Conservation (phyloP, 2,329 filamentous ascomycete species). For the Alternaria metachromatica region DNA sequence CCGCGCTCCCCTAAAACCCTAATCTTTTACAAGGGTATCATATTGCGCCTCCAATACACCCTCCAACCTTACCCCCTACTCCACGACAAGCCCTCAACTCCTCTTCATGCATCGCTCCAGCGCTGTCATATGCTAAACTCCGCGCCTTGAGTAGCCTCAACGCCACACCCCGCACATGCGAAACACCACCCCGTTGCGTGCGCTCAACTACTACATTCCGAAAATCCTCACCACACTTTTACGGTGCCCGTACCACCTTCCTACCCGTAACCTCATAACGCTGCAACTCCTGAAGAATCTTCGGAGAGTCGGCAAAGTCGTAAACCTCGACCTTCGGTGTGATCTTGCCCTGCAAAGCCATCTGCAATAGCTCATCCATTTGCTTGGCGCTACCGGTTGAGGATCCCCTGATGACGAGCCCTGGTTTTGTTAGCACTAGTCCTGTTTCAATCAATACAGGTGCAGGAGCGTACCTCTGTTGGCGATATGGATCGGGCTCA, state of each 20-base stretch:
- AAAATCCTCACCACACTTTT: neutral
- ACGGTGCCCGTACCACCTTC: conserved; percentile 45
- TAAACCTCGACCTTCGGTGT: conserved; percentile 47
- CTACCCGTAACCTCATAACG: conserved; percentile 46
- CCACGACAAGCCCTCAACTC: neutral
- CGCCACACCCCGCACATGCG: neutral
- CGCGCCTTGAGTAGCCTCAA: neutral
- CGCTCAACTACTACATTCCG: neutral
- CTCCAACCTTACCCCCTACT: neutral
- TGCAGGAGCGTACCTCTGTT: conserved; percentile 46
- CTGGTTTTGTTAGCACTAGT: conserved; percentile 17
- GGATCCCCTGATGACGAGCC: conserved; percentile 55
- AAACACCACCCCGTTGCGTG: neutral
- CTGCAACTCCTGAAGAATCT: conserved; percentile 44
- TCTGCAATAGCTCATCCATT: conserved; percentile 55
- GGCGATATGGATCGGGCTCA: conserved; percentile 56
- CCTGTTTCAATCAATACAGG: neutral
- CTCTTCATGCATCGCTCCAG: neutral
- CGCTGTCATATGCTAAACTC: neutral
- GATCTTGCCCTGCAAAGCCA: conserved; percentile 53
- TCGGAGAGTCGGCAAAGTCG: conserved; percentile 45
- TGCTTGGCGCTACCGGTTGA: conserved; percentile 55
- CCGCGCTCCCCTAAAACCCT: neutral
- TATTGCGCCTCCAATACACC: neutral
- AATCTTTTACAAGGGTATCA: neutral